Percentiles rank a stretch among this genome's conserved stretches.
phyloP scores from a whole-genome alignment of 345 rosid species.

The Raphanus raphanistrum region DNA sequence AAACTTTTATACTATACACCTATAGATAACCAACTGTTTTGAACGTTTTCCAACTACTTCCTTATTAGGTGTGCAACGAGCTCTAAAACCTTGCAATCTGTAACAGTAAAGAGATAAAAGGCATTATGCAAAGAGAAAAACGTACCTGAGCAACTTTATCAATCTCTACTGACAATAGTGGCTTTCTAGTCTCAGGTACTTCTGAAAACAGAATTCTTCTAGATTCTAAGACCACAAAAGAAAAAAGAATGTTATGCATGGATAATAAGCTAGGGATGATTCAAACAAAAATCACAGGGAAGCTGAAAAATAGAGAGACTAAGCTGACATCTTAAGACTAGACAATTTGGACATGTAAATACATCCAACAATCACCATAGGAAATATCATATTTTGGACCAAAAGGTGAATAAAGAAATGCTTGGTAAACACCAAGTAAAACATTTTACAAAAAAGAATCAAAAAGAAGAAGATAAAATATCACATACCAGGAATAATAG shows the following conservation, averaged over 20 bases:
- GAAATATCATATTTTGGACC: background rate
- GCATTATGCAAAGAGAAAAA: slow-evolving; percentile 13
- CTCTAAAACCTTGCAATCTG: background rate
- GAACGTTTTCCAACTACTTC: background rate
- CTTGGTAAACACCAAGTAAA: slow-evolving; percentile 1
- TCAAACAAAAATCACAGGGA: slow-evolving; percentile 2
- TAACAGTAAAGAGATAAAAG: slow-evolving; percentile 10
- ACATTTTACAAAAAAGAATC: background rate
- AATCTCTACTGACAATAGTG: slow-evolving; percentile 69
- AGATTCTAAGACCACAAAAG: slow-evolving; percentile 63
- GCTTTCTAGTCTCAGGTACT: slow-evolving; percentile 90
- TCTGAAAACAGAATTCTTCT: slow-evolving; percentile 75
- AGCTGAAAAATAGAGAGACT: slow-evolving; percentile 7
- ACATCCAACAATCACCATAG: background rate
- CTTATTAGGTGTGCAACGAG: background rate
- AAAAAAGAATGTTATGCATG: background rate
- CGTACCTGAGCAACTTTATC: slow-evolving; percentile 94
- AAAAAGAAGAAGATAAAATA: background rate
- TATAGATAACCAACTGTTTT: slow-evolving; percentile 14
- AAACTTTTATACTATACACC: slow-evolving; percentile 6
- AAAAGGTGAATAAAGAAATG: background rate
- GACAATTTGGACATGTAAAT: background rate
- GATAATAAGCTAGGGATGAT: background rate
- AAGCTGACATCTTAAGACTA: background rate
- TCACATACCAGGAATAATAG: slow-evolving; percentile 90